phyloP scores from a whole-genome alignment of 345 rosid species.

The Xanthoceras sorbifolium region DNA sequence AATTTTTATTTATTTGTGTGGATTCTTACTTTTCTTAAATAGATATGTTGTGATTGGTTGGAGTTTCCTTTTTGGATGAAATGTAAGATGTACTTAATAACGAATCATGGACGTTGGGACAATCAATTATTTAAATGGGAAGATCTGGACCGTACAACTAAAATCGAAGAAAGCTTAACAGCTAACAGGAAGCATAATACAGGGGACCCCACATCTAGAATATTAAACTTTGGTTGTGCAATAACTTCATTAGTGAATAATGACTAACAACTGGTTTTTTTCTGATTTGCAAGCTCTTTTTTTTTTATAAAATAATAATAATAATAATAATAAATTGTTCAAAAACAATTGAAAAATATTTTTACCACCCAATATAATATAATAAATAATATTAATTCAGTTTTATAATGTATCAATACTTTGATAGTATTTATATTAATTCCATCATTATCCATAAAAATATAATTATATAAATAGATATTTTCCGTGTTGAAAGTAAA shows the following conservation, averaged over 20 bases:
- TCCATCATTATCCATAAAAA: too few relatives aligned
- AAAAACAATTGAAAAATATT: too few relatives aligned
- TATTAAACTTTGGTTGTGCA: not conserved
- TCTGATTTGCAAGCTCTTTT: not conserved
- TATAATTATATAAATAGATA: too few relatives aligned
- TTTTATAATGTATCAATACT: too few relatives aligned
- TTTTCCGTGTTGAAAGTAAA: too few relatives aligned
- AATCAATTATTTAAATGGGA: not conserved
- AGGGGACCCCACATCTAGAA: not conserved
- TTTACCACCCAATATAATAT: too few relatives aligned
- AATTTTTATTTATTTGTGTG: not conserved
- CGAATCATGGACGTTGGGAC: not conserved
- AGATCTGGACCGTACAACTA: not conserved
- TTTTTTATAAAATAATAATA: too few relatives aligned
- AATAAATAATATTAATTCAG: too few relatives aligned
- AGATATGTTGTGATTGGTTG: not conserved
- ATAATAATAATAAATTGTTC: too few relatives aligned
- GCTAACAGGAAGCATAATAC: not conserved
- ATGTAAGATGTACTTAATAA: not conserved
- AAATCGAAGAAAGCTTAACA: not conserved
- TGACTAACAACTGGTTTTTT: not conserved
- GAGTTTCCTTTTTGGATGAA: not conserved
- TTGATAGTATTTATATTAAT: too few relatives aligned
- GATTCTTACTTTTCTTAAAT: not conserved
- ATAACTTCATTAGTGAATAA: not conserved